Evolutionary conservation across 495 filamentous ascomycete genomes (phyloP).

Genomic region (Penicillium steckii): DNA sequence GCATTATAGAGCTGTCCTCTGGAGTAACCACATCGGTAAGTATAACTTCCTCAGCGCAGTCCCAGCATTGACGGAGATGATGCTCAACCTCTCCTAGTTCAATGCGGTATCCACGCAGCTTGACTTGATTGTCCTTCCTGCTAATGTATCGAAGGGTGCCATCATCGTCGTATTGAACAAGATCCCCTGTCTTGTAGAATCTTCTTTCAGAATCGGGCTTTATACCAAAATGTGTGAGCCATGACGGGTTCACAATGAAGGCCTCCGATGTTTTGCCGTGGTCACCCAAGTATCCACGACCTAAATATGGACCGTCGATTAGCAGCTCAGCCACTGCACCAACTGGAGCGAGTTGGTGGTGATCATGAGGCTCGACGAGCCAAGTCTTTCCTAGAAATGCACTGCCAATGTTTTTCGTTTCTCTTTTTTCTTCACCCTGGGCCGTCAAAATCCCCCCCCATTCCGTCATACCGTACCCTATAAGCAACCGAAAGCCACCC

Average conservation of each 20-base stretch:
- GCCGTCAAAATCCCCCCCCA: conserved; percentile 37
- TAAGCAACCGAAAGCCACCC: conserved; percentile 47
- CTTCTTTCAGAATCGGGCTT: conserved; percentile 23
- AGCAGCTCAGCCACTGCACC: conserved; percentile 55
- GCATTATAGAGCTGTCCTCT: too few relatives aligned
- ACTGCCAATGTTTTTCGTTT: conserved; percentile 49
- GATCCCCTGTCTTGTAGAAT: conserved; percentile 51
- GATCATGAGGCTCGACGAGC: conserved; percentile 53
- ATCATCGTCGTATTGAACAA: conserved; percentile 52
- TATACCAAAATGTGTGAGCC: conserved; percentile 27
- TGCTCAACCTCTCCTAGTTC: conserved; percentile 57
- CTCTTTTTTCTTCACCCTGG: conserved; percentile 27
- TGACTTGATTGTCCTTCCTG: conserved; percentile 65
- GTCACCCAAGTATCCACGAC: conserved; percentile 53
- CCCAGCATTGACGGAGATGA: too few relatives aligned
- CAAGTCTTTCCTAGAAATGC: conserved; percentile 48
- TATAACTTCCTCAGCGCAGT: too few relatives aligned
- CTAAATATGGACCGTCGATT: conserved; percentile 48
- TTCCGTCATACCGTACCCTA: conserved; percentile 61
- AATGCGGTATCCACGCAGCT: conserved; percentile 64
- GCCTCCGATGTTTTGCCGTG: conserved; percentile 46
- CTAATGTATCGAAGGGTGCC: conserved; percentile 54
- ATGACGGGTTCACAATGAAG: conserved; percentile 43
- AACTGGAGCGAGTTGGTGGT: conserved; percentile 46
- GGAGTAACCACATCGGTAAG: too few relatives aligned